Percentiles rank a stretch among this genome's conserved stretches.
phyloP scores from a whole-genome alignment of 306 rosid genomes.

The Glycyrrhiza uralensis region DNA sequence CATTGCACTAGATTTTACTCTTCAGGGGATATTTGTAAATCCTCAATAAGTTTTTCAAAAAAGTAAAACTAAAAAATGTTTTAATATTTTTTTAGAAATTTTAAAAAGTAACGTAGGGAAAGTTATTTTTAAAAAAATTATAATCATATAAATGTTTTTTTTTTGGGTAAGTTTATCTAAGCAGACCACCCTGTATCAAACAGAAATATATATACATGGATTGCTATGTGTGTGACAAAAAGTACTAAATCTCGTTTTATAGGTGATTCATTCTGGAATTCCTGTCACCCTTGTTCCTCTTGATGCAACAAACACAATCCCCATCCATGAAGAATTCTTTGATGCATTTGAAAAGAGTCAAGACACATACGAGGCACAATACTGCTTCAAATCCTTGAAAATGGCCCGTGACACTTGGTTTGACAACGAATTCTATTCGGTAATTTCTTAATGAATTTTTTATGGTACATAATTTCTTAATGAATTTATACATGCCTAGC shows the following conservation, averaged over 20 bases:
- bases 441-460: slow-evolving; percentile 29
- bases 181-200: no score
- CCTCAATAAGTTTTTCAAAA: no score
- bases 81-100: no score
- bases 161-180: no score
- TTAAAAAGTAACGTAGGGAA: no score
- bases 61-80: no score
- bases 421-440: slow-evolving; percentile 59
- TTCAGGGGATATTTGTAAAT: no score
- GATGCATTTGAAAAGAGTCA: slow-evolving; percentile 59
- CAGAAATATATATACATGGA: not conserved
- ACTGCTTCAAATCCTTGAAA: slow-evolving; percentile 78
- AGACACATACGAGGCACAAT: slow-evolving; percentile 71
- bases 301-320: slow-evolving; percentile 92
- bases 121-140: no score
- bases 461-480: slow-evolving; percentile 39
- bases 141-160: no score
- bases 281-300: slow-evolving; percentile 89
- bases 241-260: not conserved
- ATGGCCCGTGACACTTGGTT: slow-evolving; percentile 78
- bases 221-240: not conserved
- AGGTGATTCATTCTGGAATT: slow-evolving; percentile 95
- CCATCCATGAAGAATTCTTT: slow-evolving; percentile 59
- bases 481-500: not conserved
- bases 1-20: no score